Evolutionary conservation across 2,329 filamentous ascomycete genomes (phyloP).

Genomic region (Beauveria pseudobassiana): DNA sequence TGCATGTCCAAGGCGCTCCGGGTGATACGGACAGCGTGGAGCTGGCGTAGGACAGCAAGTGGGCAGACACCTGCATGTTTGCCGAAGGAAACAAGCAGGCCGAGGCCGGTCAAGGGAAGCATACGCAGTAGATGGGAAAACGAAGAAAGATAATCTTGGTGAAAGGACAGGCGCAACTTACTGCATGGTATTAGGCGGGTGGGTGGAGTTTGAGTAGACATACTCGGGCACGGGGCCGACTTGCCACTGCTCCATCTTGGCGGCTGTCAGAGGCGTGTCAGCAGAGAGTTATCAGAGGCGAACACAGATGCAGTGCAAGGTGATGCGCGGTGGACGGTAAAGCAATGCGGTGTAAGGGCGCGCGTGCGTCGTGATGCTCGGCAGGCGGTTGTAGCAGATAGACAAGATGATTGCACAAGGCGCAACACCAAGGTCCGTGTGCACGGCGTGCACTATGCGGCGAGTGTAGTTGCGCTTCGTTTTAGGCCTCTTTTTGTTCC

Average conservation of each 20-base stretch:
- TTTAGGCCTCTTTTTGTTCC: too few species aligned
- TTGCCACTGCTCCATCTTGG: constrained; percentile 52
- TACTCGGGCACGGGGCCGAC: constrained; percentile 54
- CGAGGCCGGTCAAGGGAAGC: neutral
- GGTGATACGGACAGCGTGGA: neutral
- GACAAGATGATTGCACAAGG: constrained; percentile 1
- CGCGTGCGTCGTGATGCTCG: constrained; percentile 1
- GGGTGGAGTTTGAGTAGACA: constrained; percentile 47
- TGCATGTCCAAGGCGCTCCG: neutral
- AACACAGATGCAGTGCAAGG: neutral
- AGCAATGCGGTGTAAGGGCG: constrained; percentile 6
- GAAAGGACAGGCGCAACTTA: constrained; percentile 39
- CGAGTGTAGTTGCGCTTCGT: neutral
- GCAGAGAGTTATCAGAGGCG: neutral
- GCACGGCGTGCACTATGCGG: neutral
- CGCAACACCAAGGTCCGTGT: neutral
- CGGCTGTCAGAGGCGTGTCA: neutral
- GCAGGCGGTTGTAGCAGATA: constrained; percentile 1
- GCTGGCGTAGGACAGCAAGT: neutral
- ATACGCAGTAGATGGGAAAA: neutral
- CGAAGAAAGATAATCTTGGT: neutral
- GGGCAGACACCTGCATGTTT: constrained; percentile 2
- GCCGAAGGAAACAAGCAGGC: constrained; percentile 3
- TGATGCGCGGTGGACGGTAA: neutral
- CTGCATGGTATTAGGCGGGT: constrained; percentile 50